Evolutionary conservation across 805 yeast species (phyloP).

Genomic region (Blastobotrys muscicola): DNA sequence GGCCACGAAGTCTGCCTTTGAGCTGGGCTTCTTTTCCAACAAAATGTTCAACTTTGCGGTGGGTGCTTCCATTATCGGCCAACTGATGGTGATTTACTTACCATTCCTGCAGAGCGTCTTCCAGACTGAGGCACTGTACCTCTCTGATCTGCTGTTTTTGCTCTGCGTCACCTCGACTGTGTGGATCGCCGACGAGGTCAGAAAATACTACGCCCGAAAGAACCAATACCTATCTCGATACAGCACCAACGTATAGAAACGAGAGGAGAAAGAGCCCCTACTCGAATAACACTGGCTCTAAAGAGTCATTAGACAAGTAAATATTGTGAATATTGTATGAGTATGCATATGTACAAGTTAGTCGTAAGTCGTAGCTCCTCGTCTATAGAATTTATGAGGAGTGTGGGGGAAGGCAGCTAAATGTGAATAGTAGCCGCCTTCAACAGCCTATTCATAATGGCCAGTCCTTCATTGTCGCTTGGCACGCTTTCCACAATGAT

Average conservation of each 20-base stretch:
- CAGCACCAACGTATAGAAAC: constrained; percentile 15
- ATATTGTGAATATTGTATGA: not conserved
- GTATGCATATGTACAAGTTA: not conserved
- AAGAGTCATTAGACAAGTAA: not conserved
- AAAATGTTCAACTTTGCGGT: constrained; percentile 92
- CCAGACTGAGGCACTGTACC: constrained; percentile 83
- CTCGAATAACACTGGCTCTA: not conserved
- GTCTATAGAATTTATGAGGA: not conserved
- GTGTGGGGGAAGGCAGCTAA: not conserved
- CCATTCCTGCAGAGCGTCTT: constrained; percentile 89
- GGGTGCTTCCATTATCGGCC: constrained; percentile 78
- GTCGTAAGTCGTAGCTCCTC: not conserved
- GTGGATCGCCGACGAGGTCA: constrained; percentile 72
- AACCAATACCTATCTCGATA: constrained; percentile 16
- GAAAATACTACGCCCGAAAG: constrained; percentile 41
- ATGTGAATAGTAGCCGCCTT: constrained; percentile 63
- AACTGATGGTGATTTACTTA: constrained; percentile 83
- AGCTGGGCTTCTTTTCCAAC: constrained; percentile 67
- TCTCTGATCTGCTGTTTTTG: constrained; percentile 61
- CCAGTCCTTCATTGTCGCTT: constrained; percentile 74
- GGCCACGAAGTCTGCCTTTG: constrained; percentile 70
- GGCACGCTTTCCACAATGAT: constrained; percentile 80
- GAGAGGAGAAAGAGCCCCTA: not conserved
- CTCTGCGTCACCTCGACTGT: constrained; percentile 64
- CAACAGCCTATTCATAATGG: constrained; percentile 82